Base-by-base conservation (phyloP, 345 rosid genomes). In the Mangifera indica region DNA sequence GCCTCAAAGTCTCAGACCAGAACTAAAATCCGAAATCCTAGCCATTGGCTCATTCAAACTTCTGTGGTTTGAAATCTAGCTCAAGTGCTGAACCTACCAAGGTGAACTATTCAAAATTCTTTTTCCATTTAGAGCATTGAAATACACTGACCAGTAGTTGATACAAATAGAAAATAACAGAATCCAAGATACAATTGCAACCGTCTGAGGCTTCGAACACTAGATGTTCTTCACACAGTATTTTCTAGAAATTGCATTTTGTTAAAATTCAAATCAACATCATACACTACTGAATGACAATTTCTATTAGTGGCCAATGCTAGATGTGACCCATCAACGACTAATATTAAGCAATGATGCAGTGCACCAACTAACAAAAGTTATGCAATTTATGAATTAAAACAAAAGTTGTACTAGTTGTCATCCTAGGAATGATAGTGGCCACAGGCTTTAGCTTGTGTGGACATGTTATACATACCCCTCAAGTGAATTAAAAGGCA, bases 401-500 rank as follows among this genome's bases (percentile, higher is more conserved):
- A 63, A 48, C 8, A 32, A 42, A 26, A 53, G 55, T 60, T 67
- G 53, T 69, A 61, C 64, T 71, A 48, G 62, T 62, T 25, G 65
- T 60, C 72, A 72, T 62, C 53, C 34, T 13, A 55, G 15, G 63
- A 66, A 71, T 62, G 61, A 61, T 49, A 42, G 63, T 70, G 76
- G 60, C 70, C 72, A 72, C 69, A 66, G 77, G 60, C 44, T 65
- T 67, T 32, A 24, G 59, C 44, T 58, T 20, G 67, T 48, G 53
- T 25, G 18, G 67, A 21, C 74, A 71, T 74, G 75, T 58, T 69
- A 56, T 10, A 24, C 58, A 46, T 76, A 75, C 67, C 80, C 76
- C 79, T 76, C 76, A 69, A 70, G 52, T 60, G 66, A 72, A 75
- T 67, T 49, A 71, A 69, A 73, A 74, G 67, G 67, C 56, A 56